Evolutionary conservation across 192 early-diverging fungal genomes (phyloP), one percentile per base, ranked within the genome.

Genomic region (Backusella parvicylindrica): DNA sequence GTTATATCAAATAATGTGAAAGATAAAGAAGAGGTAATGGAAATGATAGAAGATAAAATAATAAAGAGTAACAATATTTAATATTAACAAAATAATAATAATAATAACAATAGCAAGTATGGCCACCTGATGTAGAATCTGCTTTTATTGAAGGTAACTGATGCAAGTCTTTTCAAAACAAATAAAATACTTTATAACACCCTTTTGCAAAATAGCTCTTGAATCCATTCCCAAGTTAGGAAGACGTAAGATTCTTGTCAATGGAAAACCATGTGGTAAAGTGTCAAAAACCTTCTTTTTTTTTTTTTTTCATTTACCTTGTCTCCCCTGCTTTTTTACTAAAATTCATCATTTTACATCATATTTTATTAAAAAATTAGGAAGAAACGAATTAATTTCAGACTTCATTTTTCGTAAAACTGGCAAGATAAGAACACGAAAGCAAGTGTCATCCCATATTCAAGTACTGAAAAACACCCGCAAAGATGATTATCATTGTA

Each of bases 391-490:
- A 75, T 81, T 92, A 15, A 91, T 94, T 38, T 90, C 92, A 7
- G 90, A 92, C 26, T 92, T 87, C 71, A 92, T 92, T n/a, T 91
- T 84, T 64, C 87, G 86, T 72, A 86, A 89, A 38, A 94, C 91
- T 2, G 63, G 79, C 33, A 90, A 88, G 35, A 85, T 85, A 30
- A 81, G 92, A 7, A 86, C 91, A n/a, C 84, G 91, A 41, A 94
- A 94, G 77, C 92, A 94, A 72, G 91, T 94, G 1, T 92, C 91
- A 0, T 92, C 90, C 23, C 92, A 94, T 70, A 91, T 94, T 60
- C 92, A 94, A 76, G 92, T 94, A 9, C 85, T 91, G 79, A 90
- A 89, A 68, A 90, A 94, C 70, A 91, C 91, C 43, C 89, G 89
- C 64, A 89, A 90, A 81, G 78, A 79, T 66, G 85, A 88, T 23